Base-by-base conservation (phyloP, 139 green algal genomes). In the Ettlia oleoabundans region DNA sequence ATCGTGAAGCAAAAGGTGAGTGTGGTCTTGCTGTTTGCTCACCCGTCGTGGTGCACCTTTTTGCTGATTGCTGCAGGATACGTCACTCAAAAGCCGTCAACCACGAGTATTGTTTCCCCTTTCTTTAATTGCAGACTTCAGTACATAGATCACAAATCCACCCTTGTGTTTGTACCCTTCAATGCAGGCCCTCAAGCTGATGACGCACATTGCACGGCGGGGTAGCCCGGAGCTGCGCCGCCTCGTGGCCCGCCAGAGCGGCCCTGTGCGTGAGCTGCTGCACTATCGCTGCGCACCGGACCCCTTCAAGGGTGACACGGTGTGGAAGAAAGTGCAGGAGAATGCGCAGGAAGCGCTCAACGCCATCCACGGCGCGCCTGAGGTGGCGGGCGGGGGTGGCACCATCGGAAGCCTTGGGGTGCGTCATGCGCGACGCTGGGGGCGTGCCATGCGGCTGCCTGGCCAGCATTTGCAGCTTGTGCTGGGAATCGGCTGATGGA, bases 1-100 rank as follows among this genome's bases (percentile, higher is more conserved):
- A 41, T 92, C 2, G 89, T 94, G 4, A 97, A 97, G 78, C 91
- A 89, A 42, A 97, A 97, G 91, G 92, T 94, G 64, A 5, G 68
- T 5, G 15, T 32, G 55, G 28, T 65, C 55, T 32, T 65, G 15
- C 55, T 28, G 55, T 58, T 10, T 58, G 10, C 47, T 10, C 47
- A 10, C 47, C 15, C 13, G 47, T 10, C 47, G 10, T 58, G 47
- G 13, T n/a, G n/a, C n/a, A n/a, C n/a, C n/a, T n/a, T 10, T 15
- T 15, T 24, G 47, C 47, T 58, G 47, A 15, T 10, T 15, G 47
- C 47, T 58, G 47, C 47, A 58, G 47, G 37, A 70, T 33, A 6
- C 15, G 18, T 37, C 7, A 7, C n/a, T n/a, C n/a, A n/a, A n/a
- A n/a, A n/a, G n/a, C n/a, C n/a, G n/a, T n/a, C n/a, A n/a, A n/a